Percentiles rank a stretch among this genome's conserved stretches.
Evolutionary conservation across 73 alveolate species (phyloP).

Genomic region (Symbiodinium natans): DNA sequence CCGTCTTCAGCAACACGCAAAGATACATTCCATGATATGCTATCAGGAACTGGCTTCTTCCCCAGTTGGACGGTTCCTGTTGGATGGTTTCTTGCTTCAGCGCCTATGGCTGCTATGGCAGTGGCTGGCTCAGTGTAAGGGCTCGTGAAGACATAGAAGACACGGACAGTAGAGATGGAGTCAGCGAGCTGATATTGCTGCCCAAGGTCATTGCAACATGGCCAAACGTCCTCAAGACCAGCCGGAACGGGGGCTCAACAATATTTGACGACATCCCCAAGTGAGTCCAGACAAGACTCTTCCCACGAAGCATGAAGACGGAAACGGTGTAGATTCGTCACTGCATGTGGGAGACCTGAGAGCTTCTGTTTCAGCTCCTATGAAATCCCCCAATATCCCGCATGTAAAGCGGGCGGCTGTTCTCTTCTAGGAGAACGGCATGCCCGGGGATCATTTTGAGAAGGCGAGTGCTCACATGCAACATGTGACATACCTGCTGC

Average conservation of each 20-base stretch:
- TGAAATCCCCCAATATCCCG: neutral
- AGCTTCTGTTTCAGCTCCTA: neutral
- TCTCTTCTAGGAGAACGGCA: conserved; percentile 12
- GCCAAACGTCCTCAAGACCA: conserved; percentile 58
- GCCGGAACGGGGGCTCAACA: conserved; percentile 47
- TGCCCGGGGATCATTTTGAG: neutral
- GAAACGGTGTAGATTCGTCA: too few relatives aligned
- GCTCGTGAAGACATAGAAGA: too few relatives aligned
- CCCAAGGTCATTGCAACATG: conserved; percentile 48
- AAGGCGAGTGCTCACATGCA: neutral
- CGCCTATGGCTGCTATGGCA: conserved; percentile 37
- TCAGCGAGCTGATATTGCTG: neutral
- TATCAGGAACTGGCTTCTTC: conserved; percentile 59
- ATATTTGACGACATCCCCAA: conserved; percentile 75
- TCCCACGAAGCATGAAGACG: too few relatives aligned
- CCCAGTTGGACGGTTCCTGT: conserved; percentile 48
- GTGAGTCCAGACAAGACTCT: too few relatives aligned
- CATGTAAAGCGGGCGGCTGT: neutral
- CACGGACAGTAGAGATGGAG: too few relatives aligned
- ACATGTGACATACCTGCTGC: neutral
- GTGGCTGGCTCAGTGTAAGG: neutral
- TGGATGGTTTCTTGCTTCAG: conserved; percentile 58
- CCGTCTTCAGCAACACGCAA: neutral
- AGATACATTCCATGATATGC: neutral
- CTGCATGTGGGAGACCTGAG: neutral